Base-by-base conservation (phyloP, 345 rosid genomes). In the Heritiera littoralis region DNA sequence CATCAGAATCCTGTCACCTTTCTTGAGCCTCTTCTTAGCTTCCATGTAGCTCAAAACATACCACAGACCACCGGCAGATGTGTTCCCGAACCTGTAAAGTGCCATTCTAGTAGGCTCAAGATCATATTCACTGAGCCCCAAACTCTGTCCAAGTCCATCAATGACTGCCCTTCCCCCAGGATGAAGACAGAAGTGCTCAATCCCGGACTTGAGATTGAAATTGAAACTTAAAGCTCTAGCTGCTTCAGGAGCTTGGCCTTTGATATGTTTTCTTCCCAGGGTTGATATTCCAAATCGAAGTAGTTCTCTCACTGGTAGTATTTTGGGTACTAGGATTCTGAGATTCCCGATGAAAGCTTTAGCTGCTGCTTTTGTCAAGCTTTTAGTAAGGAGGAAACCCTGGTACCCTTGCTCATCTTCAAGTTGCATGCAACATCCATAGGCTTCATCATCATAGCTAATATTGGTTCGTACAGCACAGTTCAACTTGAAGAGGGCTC, bases 91-190 rank as follows among this genome's bases (percentile, higher is more conserved):
- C 68, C 98, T 77, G 81, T 92, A 92, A 38, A 93, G 80, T 3
- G 98, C 88, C 98, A 92, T 92, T 81, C 93, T 85, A 0, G 97
- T 89, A 3, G 98, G 98, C 80, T 93, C 97, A 5, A 93, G 76
- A 46, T 93, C 98, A 28, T 86, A 85, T 18, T 90, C 92, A 40
- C 23, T 54, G 20, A 93, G 79, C 72, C 78, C 88, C 2, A 92
- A 86, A 30, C 84, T 86, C 71, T 82, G 56, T 2, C 97, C 97
- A 2, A 89, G 84, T 14, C 89, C 94, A 58, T 93, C 93, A 14
- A 92, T 90, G 67, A 92, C 98, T 0, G 98, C 98, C 85, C 88
- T 90, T 18, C 98, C 97, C 2, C 98, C 98, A 0, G 98, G 90
- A 83, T 93, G 98, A 13, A 93, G 85, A 51, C 98, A 93, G 80